Evolutionary conservation across 2,329 filamentous ascomycete genomes (phyloP), one percentile per base, ranked within the genome.

Genomic region (Aspergillus sclerotialis): DNA sequence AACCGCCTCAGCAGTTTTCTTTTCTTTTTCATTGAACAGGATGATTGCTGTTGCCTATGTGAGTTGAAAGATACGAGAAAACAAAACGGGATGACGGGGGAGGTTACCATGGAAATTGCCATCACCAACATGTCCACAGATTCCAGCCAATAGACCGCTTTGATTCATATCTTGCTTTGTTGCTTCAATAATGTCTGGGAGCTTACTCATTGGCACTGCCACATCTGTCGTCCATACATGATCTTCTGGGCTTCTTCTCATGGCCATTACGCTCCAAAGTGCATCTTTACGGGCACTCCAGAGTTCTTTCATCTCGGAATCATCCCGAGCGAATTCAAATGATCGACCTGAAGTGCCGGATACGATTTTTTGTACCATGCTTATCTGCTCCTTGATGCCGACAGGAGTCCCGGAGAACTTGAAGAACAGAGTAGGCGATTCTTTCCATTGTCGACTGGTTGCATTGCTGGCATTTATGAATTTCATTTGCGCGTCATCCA

Each of bases 401-500:
- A 64, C 65, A 0, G 75, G 69, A 0, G 80, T 84, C 7, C 82
- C 82, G 0, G 77, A 70, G 49, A 86, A 86, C 56, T 85, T 86
- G 65, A 88, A 76, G 50, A 88, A 88, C 2, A 88, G 64, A 0
- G 83, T 87, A 0, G 83, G 80, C 0, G 65, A 64, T 52, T 85
- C 82, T 37, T 75, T 74, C 83, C 83, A 88, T 24, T 65, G 66
- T 15, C 68, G 55, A 27, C 55, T 59, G 3, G 67, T 70, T 7
- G 59, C 54, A 23, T 65, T 53, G 39, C 64, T 67, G 29, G 61
- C 60, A 45, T 82, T 82, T 59, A 82, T 80, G 56, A 74, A 80
- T 43, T 68, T 64, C 78, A 95, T 95, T 67, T 94, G 88, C 37
- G 88, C 82, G 55, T 94, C 88, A 63, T 95, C 89, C 17, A 95